Evolutionary conservation across 1,284 basidiomycete genomes (phyloP).

Genomic region (Leccinum solheimii): DNA sequence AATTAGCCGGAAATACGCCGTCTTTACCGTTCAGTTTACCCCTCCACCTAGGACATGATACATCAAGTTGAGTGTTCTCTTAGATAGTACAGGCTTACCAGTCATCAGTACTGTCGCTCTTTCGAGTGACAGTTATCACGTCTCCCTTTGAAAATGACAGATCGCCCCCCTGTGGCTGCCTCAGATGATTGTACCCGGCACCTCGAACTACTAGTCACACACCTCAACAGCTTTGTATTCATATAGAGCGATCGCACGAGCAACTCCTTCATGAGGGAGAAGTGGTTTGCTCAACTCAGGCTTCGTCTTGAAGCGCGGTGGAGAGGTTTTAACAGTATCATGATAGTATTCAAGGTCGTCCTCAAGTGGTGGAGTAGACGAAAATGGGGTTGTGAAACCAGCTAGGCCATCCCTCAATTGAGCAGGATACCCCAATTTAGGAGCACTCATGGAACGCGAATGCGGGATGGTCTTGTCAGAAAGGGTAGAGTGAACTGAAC

Average conservation of each 20-base stretch:
- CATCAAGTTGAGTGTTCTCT: slow-evolving; percentile 3
- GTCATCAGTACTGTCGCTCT: slow-evolving; percentile 74
- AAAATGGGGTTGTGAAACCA: slow-evolving; percentile 31
- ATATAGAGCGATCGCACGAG: slow-evolving; percentile 77
- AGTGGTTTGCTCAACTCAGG: slow-evolving; percentile 50
- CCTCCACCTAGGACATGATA: slow-evolving; percentile 61
- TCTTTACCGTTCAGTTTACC: slow-evolving; percentile 49
- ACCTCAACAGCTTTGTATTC: slow-evolving; percentile 76
- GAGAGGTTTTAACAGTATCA: slow-evolving; percentile 9
- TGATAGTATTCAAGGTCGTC: slow-evolving; percentile 17
- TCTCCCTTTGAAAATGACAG: slow-evolving; percentile 85
- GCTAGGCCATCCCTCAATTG: slow-evolving; percentile 4
- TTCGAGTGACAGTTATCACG: slow-evolving; percentile 73
- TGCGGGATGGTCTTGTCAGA: slow-evolving; percentile 33
- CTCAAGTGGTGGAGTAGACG: slow-evolving; percentile 22
- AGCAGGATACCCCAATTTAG: slow-evolving; percentile 12
- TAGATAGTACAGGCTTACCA: slow-evolving; percentile 52
- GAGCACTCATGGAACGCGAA: slow-evolving; percentile 41
- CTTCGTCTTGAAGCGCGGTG: slow-evolving; percentile 46
- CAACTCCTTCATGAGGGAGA: slow-evolving; percentile 57
- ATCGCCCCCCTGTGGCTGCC: slow-evolving; percentile 62
- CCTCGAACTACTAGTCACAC: slow-evolving; percentile 20
- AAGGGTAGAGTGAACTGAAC: slow-evolving; percentile 24
- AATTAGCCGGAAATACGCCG: slow-evolving; percentile 66
- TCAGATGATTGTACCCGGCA: slow-evolving; percentile 5